A percentile compares a stretch with the other conserved stretches of the same genome.
phyloP scores from a whole-genome alignment of 306 rosid genomes.

The Benincasa hispida region DNA sequence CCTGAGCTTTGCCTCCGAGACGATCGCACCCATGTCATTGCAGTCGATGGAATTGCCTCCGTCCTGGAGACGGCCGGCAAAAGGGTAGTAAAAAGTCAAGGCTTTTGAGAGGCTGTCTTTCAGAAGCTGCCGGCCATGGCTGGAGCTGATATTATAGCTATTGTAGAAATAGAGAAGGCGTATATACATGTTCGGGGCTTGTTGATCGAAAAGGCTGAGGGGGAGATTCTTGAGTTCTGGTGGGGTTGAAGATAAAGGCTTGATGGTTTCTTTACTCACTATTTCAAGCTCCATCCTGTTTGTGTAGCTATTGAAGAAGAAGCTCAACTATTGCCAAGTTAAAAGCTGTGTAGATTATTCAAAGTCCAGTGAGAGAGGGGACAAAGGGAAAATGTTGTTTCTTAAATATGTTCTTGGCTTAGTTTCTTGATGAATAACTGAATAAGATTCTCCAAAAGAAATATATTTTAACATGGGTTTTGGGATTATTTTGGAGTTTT shows the following conservation, averaged over 20 bases:
- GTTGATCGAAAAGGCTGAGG: slow-evolving; percentile 26
- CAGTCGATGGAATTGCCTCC: background rate
- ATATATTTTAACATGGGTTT: no score
- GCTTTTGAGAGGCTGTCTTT: slow-evolving; percentile 28
- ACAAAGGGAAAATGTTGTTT: no score
- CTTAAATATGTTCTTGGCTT: no score
- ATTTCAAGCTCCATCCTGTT: slow-evolving; percentile 9
- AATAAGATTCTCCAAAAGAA: no score
- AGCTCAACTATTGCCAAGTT: no score
- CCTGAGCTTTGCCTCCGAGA: slow-evolving; percentile 13
- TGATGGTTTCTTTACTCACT: slow-evolving; percentile 34
- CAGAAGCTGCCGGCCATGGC: background rate
- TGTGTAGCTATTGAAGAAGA: no score
- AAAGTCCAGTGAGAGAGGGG: no score
- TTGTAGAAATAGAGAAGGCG: slow-evolving; percentile 31
- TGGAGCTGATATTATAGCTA: background rate
- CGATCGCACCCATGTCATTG: slow-evolving; percentile 35
- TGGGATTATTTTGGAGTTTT: no score
- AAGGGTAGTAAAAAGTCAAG: slow-evolving; percentile 33
- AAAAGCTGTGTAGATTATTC: no score
- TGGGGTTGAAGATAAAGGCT: slow-evolving; percentile 38
- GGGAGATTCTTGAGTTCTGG: slow-evolving; percentile 12
- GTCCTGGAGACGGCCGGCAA: background rate
- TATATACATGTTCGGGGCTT: slow-evolving; percentile 6
- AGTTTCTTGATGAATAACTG: no score